These are phyloP conservation scores for Silene latifolia DNA, from an alignment of 148 eudicot genomes.

Conservation along the genomic window DNA sequence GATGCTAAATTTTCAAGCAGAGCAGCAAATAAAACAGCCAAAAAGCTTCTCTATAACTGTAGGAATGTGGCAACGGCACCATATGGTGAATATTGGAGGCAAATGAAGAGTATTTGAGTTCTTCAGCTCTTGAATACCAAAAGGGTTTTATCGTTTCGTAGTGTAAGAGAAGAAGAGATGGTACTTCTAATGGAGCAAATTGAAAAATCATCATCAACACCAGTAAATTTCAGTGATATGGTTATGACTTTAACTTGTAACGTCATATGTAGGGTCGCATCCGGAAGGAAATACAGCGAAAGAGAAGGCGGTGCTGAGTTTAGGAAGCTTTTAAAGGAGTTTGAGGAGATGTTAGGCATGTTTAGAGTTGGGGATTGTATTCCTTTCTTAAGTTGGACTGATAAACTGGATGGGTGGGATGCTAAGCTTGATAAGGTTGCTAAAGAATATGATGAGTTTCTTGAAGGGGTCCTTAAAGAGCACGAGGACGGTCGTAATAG, in stretches of 20 bases:
- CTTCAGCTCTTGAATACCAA: slow-evolving; percentile 23
- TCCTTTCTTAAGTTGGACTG: slow-evolving; percentile 28
- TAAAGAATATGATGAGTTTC: slow-evolving; percentile 21
- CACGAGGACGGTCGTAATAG: slow-evolving; percentile 9
- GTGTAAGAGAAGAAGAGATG: slow-evolving; percentile 24
- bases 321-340: slow-evolving; percentile 29
- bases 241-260: slow-evolving; percentile 24
- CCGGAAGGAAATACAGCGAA: slow-evolving; percentile 29
- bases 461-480: slow-evolving; percentile 40
- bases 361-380: slow-evolving; percentile 30
- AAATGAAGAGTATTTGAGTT: slow-evolving; percentile 33
- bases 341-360: slow-evolving; percentile 34
- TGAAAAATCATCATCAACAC: slow-evolving; percentile 1
- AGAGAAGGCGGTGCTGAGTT: slow-evolving; percentile 34
- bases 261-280: slow-evolving; percentile 26
- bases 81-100: slow-evolving; percentile 38
- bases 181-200: slow-evolving; percentile 15
- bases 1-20: slow-evolving; percentile 27
- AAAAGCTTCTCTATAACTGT: slow-evolving; percentile 18
- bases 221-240: slow-evolving; percentile 28
- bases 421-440: slow-evolving; percentile 25
- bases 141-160: slow-evolving; percentile 23
- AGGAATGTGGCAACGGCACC: slow-evolving; percentile 26
- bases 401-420: slow-evolving; percentile 28
- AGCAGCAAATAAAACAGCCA: slow-evolving; percentile 8